These are phyloP conservation scores for Chalciporus piperatus DNA, from an alignment of 768 basidiomycete species.

Conservation along the genomic window DNA sequence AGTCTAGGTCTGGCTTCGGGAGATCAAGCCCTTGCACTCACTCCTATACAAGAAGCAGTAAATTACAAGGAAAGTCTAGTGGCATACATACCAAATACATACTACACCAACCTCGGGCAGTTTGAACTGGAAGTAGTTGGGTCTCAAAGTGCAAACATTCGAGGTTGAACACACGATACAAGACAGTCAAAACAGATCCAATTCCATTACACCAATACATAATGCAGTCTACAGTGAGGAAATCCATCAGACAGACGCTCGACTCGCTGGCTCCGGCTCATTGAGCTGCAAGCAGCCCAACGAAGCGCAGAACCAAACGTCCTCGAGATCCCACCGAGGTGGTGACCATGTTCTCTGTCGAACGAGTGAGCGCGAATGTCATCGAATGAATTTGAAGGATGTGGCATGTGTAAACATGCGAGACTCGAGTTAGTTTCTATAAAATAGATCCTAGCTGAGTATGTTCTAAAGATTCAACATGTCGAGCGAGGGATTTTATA, in stretches of 20 bases:
- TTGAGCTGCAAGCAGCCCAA: constrained; percentile 28
- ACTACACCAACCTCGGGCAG: too few relatives aligned
- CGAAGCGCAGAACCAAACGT: constrained; percentile 50
- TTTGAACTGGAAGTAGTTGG: too few relatives aligned
- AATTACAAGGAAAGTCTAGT: too few relatives aligned
- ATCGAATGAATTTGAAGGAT: constrained; percentile 72
- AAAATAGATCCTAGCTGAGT: constrained; percentile 81
- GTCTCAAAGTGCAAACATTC: too few relatives aligned
- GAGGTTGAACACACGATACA: too few relatives aligned
- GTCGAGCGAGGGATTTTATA: constrained; percentile 32
- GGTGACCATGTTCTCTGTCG: constrained; percentile 60
- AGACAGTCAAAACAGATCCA: background rate
- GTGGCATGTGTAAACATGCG: constrained; percentile 77
- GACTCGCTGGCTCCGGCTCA: constrained; percentile 44
- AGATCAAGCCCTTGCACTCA: too few relatives aligned
- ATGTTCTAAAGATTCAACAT: constrained; percentile 54
- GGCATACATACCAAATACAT: too few relatives aligned
- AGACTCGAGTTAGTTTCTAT: constrained; percentile 79
- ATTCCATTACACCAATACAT: background rate
- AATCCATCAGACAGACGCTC: constrained; percentile 66
- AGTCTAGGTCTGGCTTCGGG: too few relatives aligned
- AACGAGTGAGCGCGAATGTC: constrained; percentile 63
- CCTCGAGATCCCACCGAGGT: constrained; percentile 48
- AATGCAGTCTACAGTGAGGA: background rate
- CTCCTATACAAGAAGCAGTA: too few relatives aligned